A percentile compares a stretch with the other conserved stretches of the same genome.
Conservation (phyloP, 345 rosid genomes). For the Eucalyptus erythrocorys region DNA sequence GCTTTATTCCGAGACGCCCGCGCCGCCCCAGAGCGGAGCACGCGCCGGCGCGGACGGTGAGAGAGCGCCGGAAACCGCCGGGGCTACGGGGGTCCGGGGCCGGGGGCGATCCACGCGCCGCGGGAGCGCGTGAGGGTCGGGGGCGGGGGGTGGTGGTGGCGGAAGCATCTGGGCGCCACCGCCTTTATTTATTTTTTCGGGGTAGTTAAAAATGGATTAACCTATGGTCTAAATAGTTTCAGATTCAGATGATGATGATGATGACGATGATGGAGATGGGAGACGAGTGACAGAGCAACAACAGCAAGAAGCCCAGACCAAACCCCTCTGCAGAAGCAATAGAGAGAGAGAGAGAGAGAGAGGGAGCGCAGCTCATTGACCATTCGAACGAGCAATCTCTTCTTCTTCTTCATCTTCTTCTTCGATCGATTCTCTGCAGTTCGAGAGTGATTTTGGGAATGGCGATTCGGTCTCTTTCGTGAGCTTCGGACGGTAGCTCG, state of each 20-base stretch:
- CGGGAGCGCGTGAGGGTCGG: background rate
- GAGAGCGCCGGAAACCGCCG: background rate
- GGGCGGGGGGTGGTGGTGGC: too few species aligned
- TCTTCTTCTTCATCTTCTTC: background rate
- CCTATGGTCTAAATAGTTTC: background rate
- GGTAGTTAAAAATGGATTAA: background rate
- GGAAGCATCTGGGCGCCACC: background rate
- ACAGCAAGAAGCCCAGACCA: background rate
- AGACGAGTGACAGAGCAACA: background rate
- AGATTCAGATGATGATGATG: background rate
- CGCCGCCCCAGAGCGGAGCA: background rate
- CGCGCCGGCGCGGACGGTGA: background rate
- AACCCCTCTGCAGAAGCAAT: background rate
- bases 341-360: background rate
- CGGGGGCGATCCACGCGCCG: background rate
- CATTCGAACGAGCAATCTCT: background rate
- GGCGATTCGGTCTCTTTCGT: background rate
- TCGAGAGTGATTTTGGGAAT: background rate
- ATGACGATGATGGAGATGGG: background rate
- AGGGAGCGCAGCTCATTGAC: background rate
- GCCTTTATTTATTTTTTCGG: background rate
- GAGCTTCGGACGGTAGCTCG: background rate
- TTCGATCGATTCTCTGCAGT: background rate
- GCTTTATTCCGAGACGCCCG: background rate
- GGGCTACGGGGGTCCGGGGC: background rate